Evolutionary conservation across 495 filamentous ascomycete genomes (phyloP).

Genomic region (Trichoderma orchidacearum): DNA sequence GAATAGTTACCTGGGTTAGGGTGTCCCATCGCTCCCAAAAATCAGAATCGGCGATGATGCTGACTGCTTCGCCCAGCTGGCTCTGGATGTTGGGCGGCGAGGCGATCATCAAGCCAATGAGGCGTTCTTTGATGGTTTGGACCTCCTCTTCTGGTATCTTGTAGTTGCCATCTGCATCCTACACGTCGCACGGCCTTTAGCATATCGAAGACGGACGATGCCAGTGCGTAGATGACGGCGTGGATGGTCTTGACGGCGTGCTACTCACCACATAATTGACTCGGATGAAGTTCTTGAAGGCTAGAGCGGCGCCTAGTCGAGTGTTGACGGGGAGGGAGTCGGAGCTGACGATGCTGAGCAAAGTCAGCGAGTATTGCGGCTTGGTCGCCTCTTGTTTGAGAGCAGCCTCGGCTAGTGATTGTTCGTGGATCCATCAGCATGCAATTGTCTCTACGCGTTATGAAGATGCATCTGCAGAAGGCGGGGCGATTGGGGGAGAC

Average conservation of each 20-base stretch:
- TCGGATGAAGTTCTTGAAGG: constrained; percentile 97
- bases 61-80: constrained; percentile 91
- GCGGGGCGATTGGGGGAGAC: background rate
- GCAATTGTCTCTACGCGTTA: background rate
- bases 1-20: constrained; percentile 52
- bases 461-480: background rate
- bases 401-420: constrained; percentile 57
- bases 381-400: constrained; percentile 64
- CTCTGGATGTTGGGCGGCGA: constrained; percentile 76
- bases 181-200: background rate
- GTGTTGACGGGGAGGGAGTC: constrained; percentile 54
- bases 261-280: constrained; percentile 65
- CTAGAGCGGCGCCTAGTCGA: constrained; percentile 80
- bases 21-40: constrained; percentile 95
- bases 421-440: background rate
- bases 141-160: constrained; percentile 73
- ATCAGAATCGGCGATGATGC: constrained; percentile 93
- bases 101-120: constrained; percentile 92
- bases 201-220: background rate
- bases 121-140: constrained; percentile 74
- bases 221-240: background rate
- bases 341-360: constrained; percentile 78
- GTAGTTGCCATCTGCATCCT: constrained; percentile 87
- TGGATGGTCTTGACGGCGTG: background rate
- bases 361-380: constrained; percentile 71